Conservation (phyloP, 1,284 basidiomycete genomes). For the Pulveroboletus sp. region DNA sequence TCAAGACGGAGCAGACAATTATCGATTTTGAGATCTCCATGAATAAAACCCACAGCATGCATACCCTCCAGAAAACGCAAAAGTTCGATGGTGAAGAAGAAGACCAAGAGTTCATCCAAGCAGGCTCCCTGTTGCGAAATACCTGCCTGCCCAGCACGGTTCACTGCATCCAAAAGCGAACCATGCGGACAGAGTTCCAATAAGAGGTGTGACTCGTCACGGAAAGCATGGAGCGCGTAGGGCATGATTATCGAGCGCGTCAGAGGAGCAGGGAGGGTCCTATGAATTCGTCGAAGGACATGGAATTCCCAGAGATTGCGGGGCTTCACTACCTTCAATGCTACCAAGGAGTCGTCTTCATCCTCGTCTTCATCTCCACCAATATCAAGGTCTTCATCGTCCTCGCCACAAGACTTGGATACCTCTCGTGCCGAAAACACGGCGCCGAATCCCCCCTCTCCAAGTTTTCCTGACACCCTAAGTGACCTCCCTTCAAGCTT, state of each 20-base stretch:
- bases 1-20: conserved; percentile 94
- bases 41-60: conserved; percentile 84
- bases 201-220: conserved; percentile 89
- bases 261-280: conserved; percentile 56
- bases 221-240: conserved; percentile 77
- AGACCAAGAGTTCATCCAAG: conserved; percentile 90
- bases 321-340: conserved; percentile 92
- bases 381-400: conserved; percentile 57
- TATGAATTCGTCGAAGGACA: conserved; percentile 78
- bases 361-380: conserved; percentile 63
- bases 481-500: conserved; percentile 63
- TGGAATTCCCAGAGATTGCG: conserved; percentile 93
- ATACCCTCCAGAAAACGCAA: conserved; percentile 82
- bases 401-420: conserved; percentile 38
- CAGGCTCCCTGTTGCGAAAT: conserved; percentile 78
- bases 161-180: conserved; percentile 91
- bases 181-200: conserved; percentile 91
- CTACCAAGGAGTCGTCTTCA: conserved; percentile 63
- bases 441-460: conserved; percentile 95
- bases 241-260: conserved; percentile 72
- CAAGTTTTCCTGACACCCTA: conserved; percentile 82
- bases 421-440: conserved; percentile 83
- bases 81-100: conserved; percentile 95
- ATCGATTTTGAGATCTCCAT: conserved; percentile 99
- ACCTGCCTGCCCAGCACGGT: conserved; percentile 72